Evolutionary conservation across 805 yeast species (phyloP).

Genomic region (Ogataea neopini): DNA sequence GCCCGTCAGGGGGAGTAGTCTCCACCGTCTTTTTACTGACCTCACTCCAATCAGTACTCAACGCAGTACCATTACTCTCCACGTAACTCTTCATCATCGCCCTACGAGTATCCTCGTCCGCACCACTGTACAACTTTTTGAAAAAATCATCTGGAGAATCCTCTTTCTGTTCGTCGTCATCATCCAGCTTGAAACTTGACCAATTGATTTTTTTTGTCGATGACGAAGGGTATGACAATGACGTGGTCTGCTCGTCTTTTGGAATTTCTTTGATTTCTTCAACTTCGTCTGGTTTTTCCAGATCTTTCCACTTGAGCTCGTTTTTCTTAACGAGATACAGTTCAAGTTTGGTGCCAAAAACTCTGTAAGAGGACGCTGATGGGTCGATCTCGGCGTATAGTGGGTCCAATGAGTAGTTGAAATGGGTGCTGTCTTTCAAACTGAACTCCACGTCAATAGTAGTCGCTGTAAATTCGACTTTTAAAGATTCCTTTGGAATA

Average conservation of each 20-base stretch:
- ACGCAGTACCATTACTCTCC: conserved; percentile 92
- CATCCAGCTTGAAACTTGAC: conserved; percentile 50
- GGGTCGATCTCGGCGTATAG: conserved; percentile 54
- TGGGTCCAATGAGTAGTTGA: conserved; percentile 56
- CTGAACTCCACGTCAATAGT: conserved; percentile 49
- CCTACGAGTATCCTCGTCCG: conserved; percentile 82
- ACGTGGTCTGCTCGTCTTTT: conserved; percentile 6
- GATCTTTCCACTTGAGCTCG: conserved; percentile 52
- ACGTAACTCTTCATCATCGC: conserved; percentile 97
- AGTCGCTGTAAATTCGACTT: conserved; percentile 39
- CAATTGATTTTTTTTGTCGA: conserved; percentile 67
- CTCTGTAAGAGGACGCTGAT: conserved; percentile 43
- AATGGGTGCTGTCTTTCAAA: conserved; percentile 46
- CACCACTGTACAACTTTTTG: conserved; percentile 67
- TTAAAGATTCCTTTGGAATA: conserved; percentile 51
- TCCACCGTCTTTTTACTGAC: conserved; percentile 67
- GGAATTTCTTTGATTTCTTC: conserved; percentile 5
- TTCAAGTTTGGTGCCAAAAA: conserved; percentile 77
- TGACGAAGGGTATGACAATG: conserved; percentile 58
- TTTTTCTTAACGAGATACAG: conserved; percentile 53
- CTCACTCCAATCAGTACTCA: conserved; percentile 92
- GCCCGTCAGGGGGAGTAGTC: conserved; percentile 73
- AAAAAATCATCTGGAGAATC: conserved; percentile 68
- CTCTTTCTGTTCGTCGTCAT: conserved; percentile 46
- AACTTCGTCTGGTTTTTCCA: conserved; percentile 39